These are phyloP conservation scores for Lepidium didymum DNA, from an alignment of 345 rosid species.

Conservation along the genomic window DNA sequence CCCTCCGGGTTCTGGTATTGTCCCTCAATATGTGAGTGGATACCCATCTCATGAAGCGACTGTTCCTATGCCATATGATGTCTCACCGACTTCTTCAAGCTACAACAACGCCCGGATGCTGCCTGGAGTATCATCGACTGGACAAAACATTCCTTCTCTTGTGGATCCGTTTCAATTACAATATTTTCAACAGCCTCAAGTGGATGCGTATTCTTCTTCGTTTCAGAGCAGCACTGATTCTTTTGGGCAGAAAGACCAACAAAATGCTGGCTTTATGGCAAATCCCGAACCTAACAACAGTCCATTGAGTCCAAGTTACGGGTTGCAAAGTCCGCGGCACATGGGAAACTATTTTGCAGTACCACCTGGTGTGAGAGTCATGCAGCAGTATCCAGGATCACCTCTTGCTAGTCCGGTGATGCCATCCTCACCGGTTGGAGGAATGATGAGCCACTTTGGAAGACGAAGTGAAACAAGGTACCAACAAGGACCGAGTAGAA, in stretches of 20 bases:
- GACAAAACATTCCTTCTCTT: constrained; percentile 37
- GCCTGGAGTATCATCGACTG: constrained; percentile 21
- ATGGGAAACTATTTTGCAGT: constrained; percentile 48
- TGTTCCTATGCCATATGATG: constrained; percentile 53
- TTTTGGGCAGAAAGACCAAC: constrained; percentile 40
- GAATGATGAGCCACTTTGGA: constrained; percentile 44
- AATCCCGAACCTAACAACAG: constrained; percentile 50
- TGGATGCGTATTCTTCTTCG: constrained; percentile 40
- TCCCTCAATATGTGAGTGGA: constrained; percentile 62
- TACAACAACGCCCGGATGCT: constrained; percentile 24
- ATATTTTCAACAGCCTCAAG: constrained; percentile 62
- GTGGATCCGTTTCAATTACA: constrained; percentile 67
- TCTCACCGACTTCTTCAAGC: constrained; percentile 40
- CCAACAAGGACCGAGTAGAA: constrained; percentile 45
- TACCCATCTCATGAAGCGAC: constrained; percentile 59
- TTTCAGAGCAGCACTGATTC: constrained; percentile 48
- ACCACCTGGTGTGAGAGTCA: constrained; percentile 54
- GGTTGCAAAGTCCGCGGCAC: constrained; percentile 47
- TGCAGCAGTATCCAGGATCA: constrained; percentile 55
- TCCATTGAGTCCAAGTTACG: constrained; percentile 39
- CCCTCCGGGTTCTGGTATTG: constrained; percentile 45
- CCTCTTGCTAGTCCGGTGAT: constrained; percentile 63
- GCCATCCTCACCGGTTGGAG: constrained; percentile 64
- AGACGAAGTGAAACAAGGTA: constrained; percentile 56
- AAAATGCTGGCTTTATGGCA: constrained; percentile 34